Conservation (phyloP, 2,329 filamentous ascomycete genomes). For the Pezicula radicicola region DNA sequence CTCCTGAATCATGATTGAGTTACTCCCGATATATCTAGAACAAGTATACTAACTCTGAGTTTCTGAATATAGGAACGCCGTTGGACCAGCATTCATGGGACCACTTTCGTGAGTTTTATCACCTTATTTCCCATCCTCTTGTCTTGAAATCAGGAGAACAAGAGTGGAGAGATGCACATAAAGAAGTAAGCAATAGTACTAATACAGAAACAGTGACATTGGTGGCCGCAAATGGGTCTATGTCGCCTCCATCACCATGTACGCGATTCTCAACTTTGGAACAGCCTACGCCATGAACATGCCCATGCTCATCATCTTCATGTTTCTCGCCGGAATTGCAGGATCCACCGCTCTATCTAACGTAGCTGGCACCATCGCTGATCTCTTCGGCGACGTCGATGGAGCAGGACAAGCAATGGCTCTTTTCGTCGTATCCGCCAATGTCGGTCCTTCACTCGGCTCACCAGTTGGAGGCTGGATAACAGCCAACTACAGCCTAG, state of each 20-base stretch:
- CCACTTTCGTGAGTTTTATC: conserved; percentile 33
- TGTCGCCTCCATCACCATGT: conserved; percentile 44
- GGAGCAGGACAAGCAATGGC: conserved; percentile 41
- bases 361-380: conserved; percentile 54
- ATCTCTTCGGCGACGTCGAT: conserved; percentile 43
- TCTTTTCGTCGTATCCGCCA: conserved; percentile 37
- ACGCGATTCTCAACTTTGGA: conserved; percentile 41
- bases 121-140: background rate
- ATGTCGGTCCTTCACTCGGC: conserved; percentile 36
- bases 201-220: conserved; percentile 30
- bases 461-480: conserved; percentile 37
- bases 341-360: conserved; percentile 53
- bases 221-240: conserved; percentile 42
- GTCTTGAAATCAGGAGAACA: too few relatives aligned
- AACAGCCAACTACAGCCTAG: conserved; percentile 30
- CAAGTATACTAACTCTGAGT: too few relatives aligned
- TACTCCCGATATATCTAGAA: too few relatives aligned
- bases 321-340: conserved; percentile 58
- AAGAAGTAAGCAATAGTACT: background rate
- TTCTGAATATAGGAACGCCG: conserved; percentile 24
- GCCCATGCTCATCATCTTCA: conserved; percentile 52
- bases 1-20: too few relatives aligned
- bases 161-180: too few relatives aligned
- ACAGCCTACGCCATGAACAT: conserved; percentile 46
- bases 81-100: conserved; percentile 38